Evolutionary conservation across 2,329 filamentous ascomycete genomes (phyloP).

Genomic region (Aureobasidium vineae): DNA sequence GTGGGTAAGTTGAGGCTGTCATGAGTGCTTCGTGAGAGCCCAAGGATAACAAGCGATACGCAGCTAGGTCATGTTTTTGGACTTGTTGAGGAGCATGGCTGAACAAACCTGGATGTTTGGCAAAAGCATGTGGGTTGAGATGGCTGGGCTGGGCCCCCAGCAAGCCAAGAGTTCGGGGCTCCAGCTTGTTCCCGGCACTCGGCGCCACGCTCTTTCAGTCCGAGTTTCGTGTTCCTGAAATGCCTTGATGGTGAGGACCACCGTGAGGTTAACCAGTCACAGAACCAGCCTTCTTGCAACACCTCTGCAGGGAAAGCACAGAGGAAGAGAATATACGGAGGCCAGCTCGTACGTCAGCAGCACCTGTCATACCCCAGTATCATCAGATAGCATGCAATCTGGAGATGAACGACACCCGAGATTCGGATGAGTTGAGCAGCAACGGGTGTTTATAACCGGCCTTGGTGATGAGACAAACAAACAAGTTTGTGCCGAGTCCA

Average conservation of each 20-base stretch:
- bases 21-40: not conserved
- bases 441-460: slow-evolving; percentile 18
- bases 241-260: not conserved
- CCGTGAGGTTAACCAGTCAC: not conserved
- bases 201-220: not conserved
- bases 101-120: not conserved
- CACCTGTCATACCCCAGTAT: slow-evolving; percentile 20
- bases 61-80: not conserved
- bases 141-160: slow-evolving; percentile 24
- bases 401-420: slow-evolving; percentile 9
- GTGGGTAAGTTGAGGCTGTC: not conserved
- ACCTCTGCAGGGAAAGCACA: not conserved
- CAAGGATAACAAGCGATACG: too few relatives aligned
- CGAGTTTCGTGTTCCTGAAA: slow-evolving; percentile 8
- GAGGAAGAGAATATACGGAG: not conserved
- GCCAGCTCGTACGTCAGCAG: not conserved
- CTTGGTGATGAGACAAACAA: slow-evolving; percentile 23
- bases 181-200: slow-evolving; percentile 22
- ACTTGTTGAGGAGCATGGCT: slow-evolving; percentile 19
- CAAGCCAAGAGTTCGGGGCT: slow-evolving; percentile 25
- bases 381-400: not conserved
- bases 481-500: slow-evolving; percentile 20
- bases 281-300: slow-evolving; percentile 7
- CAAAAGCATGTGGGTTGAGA: slow-evolving; percentile 16
- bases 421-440: not conserved